Base-by-base conservation (phyloP, 2,329 filamentous ascomycete species). In the Cytospora chrysosperma region DNA sequence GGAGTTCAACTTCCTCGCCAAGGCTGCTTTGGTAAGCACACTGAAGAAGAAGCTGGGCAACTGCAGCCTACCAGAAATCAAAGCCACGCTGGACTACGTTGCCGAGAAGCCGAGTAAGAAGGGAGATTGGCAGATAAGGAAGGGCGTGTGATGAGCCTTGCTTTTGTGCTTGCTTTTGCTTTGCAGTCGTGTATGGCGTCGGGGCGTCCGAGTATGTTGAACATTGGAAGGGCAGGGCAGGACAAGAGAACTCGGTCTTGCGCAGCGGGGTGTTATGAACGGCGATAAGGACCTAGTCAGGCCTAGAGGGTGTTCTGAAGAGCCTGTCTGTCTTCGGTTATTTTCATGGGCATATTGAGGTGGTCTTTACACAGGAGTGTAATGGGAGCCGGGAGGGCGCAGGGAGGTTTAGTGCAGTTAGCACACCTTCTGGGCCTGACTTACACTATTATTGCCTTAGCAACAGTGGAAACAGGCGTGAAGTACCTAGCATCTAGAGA, bases 21-120 rank as follows among this genome's bases (percentile, higher is more conserved):
- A 95, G 76, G 75, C 87, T 1, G 91, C 90, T 9, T 77, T 95
- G 69, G 81, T 92, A 10, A 91, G 94, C 74, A 82, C 89, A 6
- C 75, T 96, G 65, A 91, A 92, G 75, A 88, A 89, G 72, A 82
- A 86, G 68, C 92, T 94, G 68, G 85, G 88, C 1, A 88, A 88
- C 66, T 82, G 88, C 53, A 85, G 88, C 1, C 91, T 88, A 70
- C 85, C 86, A 24, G 84, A 87, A 27, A 86, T 96, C 69, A 90
- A 87, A 71, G 84, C 86, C 59, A 93, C 90, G 0, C 77, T 95
- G 24, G 86, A 86, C 65, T 76, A 77, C 12, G 79, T 91, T 59
- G 91, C 91, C 82, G 65, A 81, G 81, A 70, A 89, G 82, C 67
- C 84, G 79, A 88, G 88, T 67, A 90, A 90, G 78, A 66, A 66